Evolutionary conservation across 1,139 yeast genomes (phyloP), one percentile per base, ranked within the genome.

Genomic region (Candida tropicalis): DNA sequence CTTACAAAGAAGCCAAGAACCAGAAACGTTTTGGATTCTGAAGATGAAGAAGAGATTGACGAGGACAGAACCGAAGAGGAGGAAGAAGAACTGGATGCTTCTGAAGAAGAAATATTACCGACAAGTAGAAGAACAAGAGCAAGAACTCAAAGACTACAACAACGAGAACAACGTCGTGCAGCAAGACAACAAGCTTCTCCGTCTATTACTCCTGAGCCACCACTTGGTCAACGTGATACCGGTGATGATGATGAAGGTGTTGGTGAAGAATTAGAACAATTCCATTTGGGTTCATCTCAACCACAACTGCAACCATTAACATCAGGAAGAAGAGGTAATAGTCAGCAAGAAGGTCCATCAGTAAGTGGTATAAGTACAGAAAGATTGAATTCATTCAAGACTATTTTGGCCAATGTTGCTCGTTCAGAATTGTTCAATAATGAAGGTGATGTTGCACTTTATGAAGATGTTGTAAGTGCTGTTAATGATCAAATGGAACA

Each of bases 401-500:
- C 73, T 40, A 61, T 70, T 6, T 68, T 81, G 63, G 75, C 81
- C 3, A 65, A 65, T 32, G 58, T 79, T 23, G 63, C 75, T 58
- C 73, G 75, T 43, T 65, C 81, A 2, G 73, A 69, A 23, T 50
- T 76, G 34, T 77, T 81, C 54, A 74, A 69, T 38, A 72, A 67
- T 34, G 79, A 72, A 29, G 52, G 59, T 15, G 68, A 66, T 18
- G 65, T 74, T 4, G 80, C 82, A 46, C 67, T 81, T 5, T 57
- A 65, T 36, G 79, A 70, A 37, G 63, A 64, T 10, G 72, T 77
- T 38, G 58, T 70, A 8, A 72, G 63, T 16, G 67, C 68, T 29
- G 60, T 82, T 35, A 82, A 83, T 56, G 76, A 69, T 43, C 71
- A 68, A 38, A 62, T 84, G 39, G 70, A 79, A 4, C 84, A 79